Conservation (phyloP, 1,284 basidiomycete genomes). For the Polyporus tsugae region DNA sequence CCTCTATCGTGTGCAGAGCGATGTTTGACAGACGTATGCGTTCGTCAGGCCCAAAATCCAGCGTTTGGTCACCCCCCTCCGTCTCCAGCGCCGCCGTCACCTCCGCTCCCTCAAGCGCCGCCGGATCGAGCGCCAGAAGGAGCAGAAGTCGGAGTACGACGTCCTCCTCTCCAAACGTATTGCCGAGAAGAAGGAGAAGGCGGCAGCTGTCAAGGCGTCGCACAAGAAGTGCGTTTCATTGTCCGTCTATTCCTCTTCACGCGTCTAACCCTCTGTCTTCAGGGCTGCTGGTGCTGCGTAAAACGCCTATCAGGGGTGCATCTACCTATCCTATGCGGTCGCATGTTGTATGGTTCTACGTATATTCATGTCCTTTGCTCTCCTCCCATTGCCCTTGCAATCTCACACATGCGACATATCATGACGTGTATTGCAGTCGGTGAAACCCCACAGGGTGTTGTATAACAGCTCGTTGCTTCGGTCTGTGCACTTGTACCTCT, state of each 20-base stretch:
- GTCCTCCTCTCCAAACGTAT: slow-evolving; percentile 89
- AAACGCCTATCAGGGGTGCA: slow-evolving; percentile 24
- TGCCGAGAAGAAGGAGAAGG: slow-evolving; percentile 93
- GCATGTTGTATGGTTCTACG: slow-evolving; percentile 35
- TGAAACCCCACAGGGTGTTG: slow-evolving; percentile 21
- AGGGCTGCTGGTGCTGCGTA: slow-evolving; percentile 28
- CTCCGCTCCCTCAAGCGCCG: slow-evolving; percentile 90
- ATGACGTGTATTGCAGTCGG: slow-evolving; percentile 26
- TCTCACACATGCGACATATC: slow-evolving; percentile 35
- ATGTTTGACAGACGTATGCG: slow-evolving; percentile 12
- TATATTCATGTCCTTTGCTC: slow-evolving; percentile 35
- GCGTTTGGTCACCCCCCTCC: slow-evolving; percentile 92
- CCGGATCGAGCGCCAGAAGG: slow-evolving; percentile 91
- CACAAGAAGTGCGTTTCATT: slow-evolving; percentile 63
- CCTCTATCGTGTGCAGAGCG: neutral
- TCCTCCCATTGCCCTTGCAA: slow-evolving; percentile 29
- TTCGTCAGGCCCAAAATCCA: slow-evolving; percentile 81
- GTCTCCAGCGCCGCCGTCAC: slow-evolving; percentile 97
- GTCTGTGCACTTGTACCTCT: neutral
- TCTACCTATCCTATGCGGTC: slow-evolving; percentile 32
- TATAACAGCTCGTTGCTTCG: slow-evolving; percentile 21
- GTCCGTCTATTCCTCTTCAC: no score
- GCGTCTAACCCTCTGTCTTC: neutral
- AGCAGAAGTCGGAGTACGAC: slow-evolving; percentile 94
- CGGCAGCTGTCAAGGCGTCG: slow-evolving; percentile 79